Percentiles rank a stretch among this genome's conserved stretches.
Conservation (phyloP, 1,139 yeast genomes). For the Blastobotrys capitulatus region DNA sequence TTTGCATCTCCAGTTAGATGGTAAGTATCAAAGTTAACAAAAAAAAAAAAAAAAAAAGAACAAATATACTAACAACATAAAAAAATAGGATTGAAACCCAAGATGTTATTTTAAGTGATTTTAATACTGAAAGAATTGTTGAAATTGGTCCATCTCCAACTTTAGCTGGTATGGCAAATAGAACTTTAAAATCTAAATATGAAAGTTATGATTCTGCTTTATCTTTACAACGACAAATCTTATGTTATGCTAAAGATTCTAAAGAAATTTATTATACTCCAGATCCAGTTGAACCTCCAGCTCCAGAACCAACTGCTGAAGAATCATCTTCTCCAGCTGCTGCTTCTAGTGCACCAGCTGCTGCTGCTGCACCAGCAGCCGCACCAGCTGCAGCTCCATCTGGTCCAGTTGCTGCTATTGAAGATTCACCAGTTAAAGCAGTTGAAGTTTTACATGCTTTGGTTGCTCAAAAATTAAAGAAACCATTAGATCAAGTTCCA, state of each 20-base stretch:
- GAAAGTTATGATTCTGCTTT: slow-evolving; percentile 97
- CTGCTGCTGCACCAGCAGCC: slow-evolving; percentile 54
- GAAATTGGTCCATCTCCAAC: slow-evolving; percentile 99
- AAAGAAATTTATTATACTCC: slow-evolving; percentile 95
- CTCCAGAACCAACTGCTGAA: slow-evolving; percentile 34
- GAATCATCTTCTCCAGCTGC: slow-evolving; percentile 36
- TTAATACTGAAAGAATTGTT: slow-evolving; percentile 93
- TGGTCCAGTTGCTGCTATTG: slow-evolving; percentile 74
- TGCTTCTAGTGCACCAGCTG: slow-evolving; percentile 36
- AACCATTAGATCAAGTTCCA: slow-evolving; percentile 78
- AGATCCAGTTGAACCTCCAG: slow-evolving; percentile 62
- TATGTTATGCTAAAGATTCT: slow-evolving; percentile 92
- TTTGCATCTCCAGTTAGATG: slow-evolving; percentile 99
- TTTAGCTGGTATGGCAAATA: slow-evolving; percentile 95
- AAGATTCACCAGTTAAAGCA: slow-evolving; percentile 90
- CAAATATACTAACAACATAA: slow-evolving; percentile 5
- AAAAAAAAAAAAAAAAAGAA: slow-evolving; percentile 13
- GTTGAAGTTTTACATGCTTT: slow-evolving; percentile 75
- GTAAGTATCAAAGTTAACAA: slow-evolving; percentile 33
- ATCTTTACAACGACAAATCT: slow-evolving; percentile 92
- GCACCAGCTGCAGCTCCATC: slow-evolving; percentile 56
- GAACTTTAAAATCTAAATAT: slow-evolving; percentile 93
- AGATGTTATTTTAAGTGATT: slow-evolving; percentile 90
- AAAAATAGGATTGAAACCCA: slow-evolving; percentile 78
- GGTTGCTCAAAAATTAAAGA: slow-evolving; percentile 94